Base-by-base conservation (phyloP, 1,139 yeast genomes). In the Scheffersomyces segobiensis region DNA sequence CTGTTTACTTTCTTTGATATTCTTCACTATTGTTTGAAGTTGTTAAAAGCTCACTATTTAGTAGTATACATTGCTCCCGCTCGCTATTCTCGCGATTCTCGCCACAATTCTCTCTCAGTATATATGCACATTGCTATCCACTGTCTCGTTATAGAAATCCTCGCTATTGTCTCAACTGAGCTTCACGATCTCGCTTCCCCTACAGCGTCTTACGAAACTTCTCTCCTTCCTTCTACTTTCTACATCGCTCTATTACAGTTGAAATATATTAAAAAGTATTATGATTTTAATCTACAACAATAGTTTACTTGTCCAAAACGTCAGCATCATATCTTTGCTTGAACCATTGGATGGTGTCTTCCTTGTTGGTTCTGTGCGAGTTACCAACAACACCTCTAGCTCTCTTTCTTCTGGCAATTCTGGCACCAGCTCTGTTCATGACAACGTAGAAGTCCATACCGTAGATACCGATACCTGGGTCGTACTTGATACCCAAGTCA, bases 381-480 rank as follows among this genome's bases (percentile, higher is more conserved):
- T 89, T 88, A 85, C 99, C 99, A 72, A 95, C 85, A 72, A 84
- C 85, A 75, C 93, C 85, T 81, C 88, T 86, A 79, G 91, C 86
- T 87, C 97, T 91, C 97, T 95, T 95, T 89, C 99, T 95, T 88
- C 98, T 95, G 78, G 98, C 87, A 71, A 95, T 91, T 87, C 99
- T 93, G 87, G 87, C 90, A 86, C 99, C 99, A 78, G 98, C 96
- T 87, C 99, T 93, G 81, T 98, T 98, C 87, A 95, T 86, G 79
- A 93, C 98, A 79, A 95, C 95, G 95, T 93, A 96, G 90, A 95
- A 95, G 85, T 95, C 99, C 99, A 95, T 95, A 88, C 99, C 99
- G 95, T 95, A 96, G 82, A 95, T 95, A 83, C 99, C 99, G 78
- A 95, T 96, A 80, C 91, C 87, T 83, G 99, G 99, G 84, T 96